These are phyloP conservation scores for Kodamaea sp. DNA, from an alignment of 1,139 yeast species.

Conservation along the genomic window DNA sequence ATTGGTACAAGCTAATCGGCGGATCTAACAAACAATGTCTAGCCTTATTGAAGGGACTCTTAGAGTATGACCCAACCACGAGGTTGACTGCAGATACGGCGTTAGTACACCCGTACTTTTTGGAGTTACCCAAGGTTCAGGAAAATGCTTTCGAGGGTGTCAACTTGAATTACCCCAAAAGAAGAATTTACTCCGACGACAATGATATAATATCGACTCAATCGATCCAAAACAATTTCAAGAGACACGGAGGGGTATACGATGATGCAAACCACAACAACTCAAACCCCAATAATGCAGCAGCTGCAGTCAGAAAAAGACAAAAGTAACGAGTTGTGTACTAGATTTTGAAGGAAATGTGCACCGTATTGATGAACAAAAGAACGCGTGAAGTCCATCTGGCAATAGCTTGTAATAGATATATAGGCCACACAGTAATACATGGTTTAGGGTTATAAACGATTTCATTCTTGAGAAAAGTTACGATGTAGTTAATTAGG, in stretches of 20 bases:
- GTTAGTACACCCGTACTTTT: slow-evolving; percentile 72
- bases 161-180: slow-evolving; percentile 62
- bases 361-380: too few species aligned
- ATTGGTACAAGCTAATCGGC: slow-evolving; percentile 86
- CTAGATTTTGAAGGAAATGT: too few species aligned
- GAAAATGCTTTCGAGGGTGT: slow-evolving; percentile 72
- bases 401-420: too few species aligned
- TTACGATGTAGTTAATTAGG: too few species aligned
- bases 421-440: too few species aligned
- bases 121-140: slow-evolving; percentile 63
- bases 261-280: slow-evolving; percentile 9
- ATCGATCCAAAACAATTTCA: slow-evolving; percentile 17
- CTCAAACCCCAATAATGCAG: slow-evolving; percentile 2
- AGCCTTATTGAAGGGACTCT: slow-evolving; percentile 58
- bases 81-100: slow-evolving; percentile 73
- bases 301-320: slow-evolving; percentile 25
- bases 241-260: slow-evolving; percentile 25
- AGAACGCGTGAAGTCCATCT: too few species aligned
- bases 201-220: slow-evolving; percentile 54
- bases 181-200: slow-evolving; percentile 79
- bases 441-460: too few species aligned
- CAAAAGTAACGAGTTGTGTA: too few species aligned
- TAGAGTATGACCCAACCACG: slow-evolving; percentile 82
- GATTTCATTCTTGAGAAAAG: too few species aligned
- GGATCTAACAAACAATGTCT: slow-evolving; percentile 70